Base-by-base conservation (phyloP, 176 grass and related monocot species). In the Raddia distichophylla region DNA sequence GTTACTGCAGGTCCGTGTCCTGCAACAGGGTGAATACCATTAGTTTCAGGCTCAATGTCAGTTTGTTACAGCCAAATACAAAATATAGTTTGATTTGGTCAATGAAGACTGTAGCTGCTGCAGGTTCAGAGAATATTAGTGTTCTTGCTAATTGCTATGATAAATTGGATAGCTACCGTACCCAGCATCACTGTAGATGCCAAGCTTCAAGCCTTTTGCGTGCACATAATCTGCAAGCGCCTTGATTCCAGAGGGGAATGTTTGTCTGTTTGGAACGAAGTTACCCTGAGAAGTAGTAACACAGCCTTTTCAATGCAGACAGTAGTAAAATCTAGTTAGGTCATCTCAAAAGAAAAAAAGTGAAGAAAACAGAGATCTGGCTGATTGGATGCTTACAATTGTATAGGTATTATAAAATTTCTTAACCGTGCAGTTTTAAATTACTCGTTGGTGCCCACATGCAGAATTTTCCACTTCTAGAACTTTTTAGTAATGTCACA, bases 131-230 rank as follows among this genome's bases (percentile, higher is more conserved):
- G 64, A 7, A 54, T 32, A 78, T 7, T 73, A 51, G 18, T n/a
- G 17, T 18, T 77, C 2, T 83, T 22, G 8, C 37, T 52, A 27
- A 1, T 83, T 22, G 8, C 37, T 52, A 27, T 76, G 15, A 80
- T 46, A 78, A 80, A 84, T 70, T 69, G 75, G 64, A 84, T 68
- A 84, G 52, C 3, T 80, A 76, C 57, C 69, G 62, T 90, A 98
- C 95, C 92, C 95, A 59, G 95, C 95, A 64, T 94, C 92, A 50
- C 92, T 94, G 81, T 98, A 98, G 71, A 98, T 76, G 14, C 95
- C 95, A 61, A 98, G 86, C 78, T 94, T 98, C 48, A 98, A 76
- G 35, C 90, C 92, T 84, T 88, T 98, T 14, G 68, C 59, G 22
- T 98, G 95, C 81, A 98, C 90, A 75, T 98, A 98, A 89, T 94